Evolutionary conservation across 768 basidiomycete genomes (phyloP).

Genomic region (Hirschioporus abietinus): DNA sequence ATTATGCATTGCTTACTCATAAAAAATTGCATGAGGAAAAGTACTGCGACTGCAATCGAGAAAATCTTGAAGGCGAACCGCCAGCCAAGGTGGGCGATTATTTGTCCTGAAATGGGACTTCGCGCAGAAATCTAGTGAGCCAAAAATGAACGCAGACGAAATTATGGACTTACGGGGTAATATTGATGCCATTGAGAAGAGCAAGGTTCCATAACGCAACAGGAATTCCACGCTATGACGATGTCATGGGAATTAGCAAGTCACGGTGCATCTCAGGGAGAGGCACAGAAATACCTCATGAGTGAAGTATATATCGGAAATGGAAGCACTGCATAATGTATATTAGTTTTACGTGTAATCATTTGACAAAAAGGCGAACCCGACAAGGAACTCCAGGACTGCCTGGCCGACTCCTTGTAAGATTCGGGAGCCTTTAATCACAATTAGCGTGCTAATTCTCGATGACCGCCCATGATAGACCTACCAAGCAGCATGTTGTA

Average conservation of each 20-base stretch:
- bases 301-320: constrained; percentile 14
- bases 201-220: constrained; percentile 12
- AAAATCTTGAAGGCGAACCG: constrained; percentile 15
- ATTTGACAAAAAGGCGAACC: neutral
- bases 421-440: neutral
- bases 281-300: constrained; percentile 7
- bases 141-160: neutral
- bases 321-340: constrained; percentile 1
- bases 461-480: neutral
- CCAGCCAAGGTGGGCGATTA: constrained; percentile 14
- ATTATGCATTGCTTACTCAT: neutral
- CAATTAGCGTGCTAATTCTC: neutral
- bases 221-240: neutral
- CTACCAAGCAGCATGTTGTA: neutral
- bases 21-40: constrained; percentile 6
- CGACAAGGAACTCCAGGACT: neutral
- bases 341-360: neutral
- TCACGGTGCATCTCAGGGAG: neutral
- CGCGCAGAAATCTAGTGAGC: neutral
- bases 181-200: constrained; percentile 15
- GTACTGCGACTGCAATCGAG: constrained; percentile 10
- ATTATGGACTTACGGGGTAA: neutral
- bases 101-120: constrained; percentile 13
- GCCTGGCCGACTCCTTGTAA: neutral
- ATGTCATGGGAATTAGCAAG: neutral